Percentiles rank a stretch among this genome's conserved stretches.
These are phyloP conservation scores for Camellia sinensis DNA, from an alignment of 148 eudicot species.

Conservation along the genomic window DNA sequence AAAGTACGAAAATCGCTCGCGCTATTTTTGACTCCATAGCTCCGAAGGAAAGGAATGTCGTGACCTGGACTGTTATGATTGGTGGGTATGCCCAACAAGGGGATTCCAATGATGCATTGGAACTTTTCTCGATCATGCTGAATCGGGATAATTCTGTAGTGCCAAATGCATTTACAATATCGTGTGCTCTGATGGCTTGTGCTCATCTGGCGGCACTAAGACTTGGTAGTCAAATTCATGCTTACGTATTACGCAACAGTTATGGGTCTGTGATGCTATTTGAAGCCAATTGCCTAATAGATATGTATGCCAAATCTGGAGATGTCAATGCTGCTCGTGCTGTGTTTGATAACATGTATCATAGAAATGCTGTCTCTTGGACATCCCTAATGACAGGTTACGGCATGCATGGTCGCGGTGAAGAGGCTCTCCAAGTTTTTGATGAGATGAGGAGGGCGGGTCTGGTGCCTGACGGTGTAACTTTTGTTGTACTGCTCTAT, in stretches of 20 bases:
- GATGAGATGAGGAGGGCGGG: conserved; percentile 51
- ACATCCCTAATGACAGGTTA: conserved; percentile 77
- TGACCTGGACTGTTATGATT: conserved; percentile 80
- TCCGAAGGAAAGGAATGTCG: conserved; percentile 47
- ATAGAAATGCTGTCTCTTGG: conserved; percentile 69
- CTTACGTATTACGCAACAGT: conserved; percentile 47
- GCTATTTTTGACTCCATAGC: conserved; percentile 44
- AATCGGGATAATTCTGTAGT: conserved; percentile 24
- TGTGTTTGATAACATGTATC: conserved; percentile 57
- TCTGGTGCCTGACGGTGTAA: conserved; percentile 52
- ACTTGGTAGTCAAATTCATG: conserved; percentile 66
- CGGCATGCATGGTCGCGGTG: conserved; percentile 81
- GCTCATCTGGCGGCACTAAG: conserved; percentile 61
- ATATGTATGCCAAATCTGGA: conserved; percentile 80
- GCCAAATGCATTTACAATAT: conserved; percentile 71
- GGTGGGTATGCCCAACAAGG: conserved; percentile 82
- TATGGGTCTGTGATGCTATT: conserved; percentile 46
- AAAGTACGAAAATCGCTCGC: conserved; percentile 41
- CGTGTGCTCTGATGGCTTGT: conserved; percentile 70
- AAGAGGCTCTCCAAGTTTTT: conserved; percentile 58
- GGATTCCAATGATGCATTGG: conserved; percentile 64
- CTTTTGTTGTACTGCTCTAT: conserved; percentile 70
- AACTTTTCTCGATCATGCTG: conserved; percentile 58
- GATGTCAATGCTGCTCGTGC: conserved; percentile 52
- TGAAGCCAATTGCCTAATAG: conserved; percentile 66